phyloP scores from a whole-genome alignment of 2,329 filamentous ascomycete species.

The Ascosphaera aggregata region DNA sequence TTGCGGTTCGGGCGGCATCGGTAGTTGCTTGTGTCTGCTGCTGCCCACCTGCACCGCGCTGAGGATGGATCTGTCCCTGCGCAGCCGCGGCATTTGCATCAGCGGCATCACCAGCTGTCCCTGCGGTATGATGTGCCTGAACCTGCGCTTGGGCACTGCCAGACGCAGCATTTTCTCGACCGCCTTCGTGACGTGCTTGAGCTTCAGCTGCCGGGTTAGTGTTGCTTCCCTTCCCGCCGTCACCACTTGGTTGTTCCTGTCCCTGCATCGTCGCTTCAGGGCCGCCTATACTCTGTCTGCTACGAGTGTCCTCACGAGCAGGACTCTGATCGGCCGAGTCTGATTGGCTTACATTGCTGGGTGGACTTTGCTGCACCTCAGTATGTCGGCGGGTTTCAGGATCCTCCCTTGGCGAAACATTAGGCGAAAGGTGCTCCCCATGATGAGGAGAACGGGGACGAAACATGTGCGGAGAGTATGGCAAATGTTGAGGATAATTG shows the following conservation, averaged over 20 bases:
- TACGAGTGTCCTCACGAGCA: neutral
- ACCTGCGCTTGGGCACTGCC: neutral
- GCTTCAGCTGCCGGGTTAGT: neutral
- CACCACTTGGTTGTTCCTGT: neutral
- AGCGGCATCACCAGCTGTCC: conserved; percentile 1
- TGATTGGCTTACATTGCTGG: neutral
- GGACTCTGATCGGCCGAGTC: neutral
- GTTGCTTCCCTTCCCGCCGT: neutral
- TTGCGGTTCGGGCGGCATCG: neutral
- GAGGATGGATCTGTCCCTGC: neutral
- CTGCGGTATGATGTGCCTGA: neutral
- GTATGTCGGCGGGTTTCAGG: neutral
- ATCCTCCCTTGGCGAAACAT: neutral
- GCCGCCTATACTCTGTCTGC: no score
- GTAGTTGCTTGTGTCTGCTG: neutral
- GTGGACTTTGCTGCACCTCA: neutral
- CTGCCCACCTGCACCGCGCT: neutral
- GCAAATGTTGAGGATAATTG: neutral
- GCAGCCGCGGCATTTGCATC: neutral
- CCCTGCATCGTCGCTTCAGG: neutral
- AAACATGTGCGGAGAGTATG: conserved; percentile 1
- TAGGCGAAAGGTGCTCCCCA: neutral
- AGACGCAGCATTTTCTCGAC: neutral
- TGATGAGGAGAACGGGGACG: neutral
- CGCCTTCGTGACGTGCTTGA: neutral